These are phyloP conservation scores for Tylopilus orsonianus DNA, from an alignment of 1,284 basidiomycete species.

Conservation along the genomic window DNA sequence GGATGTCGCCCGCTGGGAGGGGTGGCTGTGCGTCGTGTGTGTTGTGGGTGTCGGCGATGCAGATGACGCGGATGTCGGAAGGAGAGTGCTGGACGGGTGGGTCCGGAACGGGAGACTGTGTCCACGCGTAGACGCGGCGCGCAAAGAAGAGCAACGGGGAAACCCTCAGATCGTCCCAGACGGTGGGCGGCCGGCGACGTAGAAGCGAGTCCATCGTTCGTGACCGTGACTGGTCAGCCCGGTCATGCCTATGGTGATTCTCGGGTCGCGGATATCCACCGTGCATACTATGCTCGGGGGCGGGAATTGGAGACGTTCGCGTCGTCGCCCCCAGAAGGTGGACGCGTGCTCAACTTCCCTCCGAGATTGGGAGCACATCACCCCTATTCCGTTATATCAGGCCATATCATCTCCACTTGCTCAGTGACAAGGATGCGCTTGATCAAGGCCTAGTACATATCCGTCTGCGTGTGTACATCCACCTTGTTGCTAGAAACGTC, in stretches of 20 bases:
- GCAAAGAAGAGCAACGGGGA: conserved; percentile 14
- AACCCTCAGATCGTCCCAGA: conserved; percentile 7
- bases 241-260: too few species aligned
- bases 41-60: conserved; percentile 37
- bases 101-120: conserved; percentile 56
- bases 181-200: neutral
- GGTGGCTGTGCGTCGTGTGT: conserved; percentile 28
- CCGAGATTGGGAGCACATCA: too few species aligned
- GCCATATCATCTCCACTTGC: too few species aligned
- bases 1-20: conserved; percentile 43
- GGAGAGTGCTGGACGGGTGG: conserved; percentile 53
- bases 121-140: conserved; percentile 25
- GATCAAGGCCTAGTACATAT: neutral
- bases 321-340: too few species aligned
- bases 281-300: too few species aligned
- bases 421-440: too few species aligned
- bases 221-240: neutral
- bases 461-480: neutral
- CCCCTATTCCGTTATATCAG: too few species aligned
- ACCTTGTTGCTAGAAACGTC: conserved; percentile 13
- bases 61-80: conserved; percentile 40
- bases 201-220: conserved; percentile 3
- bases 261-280: too few species aligned
- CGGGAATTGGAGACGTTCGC: too few species aligned
- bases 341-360: too few species aligned